These are phyloP conservation scores for Crepidotus variabilis DNA, from an alignment of 768 basidiomycete genomes.

Conservation along the genomic window DNA sequence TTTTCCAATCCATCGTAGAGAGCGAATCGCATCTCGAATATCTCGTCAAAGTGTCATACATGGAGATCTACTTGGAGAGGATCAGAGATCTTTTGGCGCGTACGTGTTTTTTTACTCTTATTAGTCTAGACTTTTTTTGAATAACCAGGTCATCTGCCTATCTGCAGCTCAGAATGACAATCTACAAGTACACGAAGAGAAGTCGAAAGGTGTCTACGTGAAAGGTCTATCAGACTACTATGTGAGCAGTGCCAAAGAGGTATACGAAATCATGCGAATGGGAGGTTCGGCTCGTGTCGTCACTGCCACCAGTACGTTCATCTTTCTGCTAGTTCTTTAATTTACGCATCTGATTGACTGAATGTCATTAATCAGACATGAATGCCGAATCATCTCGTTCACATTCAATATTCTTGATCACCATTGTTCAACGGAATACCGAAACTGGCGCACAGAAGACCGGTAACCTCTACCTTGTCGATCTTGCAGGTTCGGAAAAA, in stretches of 20 bases:
- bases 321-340: neutral
- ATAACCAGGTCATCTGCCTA: slow-evolving; percentile 6
- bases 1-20: slow-evolving; percentile 95
- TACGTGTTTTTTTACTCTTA: slow-evolving; percentile 42
- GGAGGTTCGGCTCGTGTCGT: slow-evolving; percentile 90
- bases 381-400: slow-evolving; percentile 99
- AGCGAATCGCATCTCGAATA: slow-evolving; percentile 96
- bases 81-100: slow-evolving; percentile 94
- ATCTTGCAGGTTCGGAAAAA: slow-evolving; percentile 98
- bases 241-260: slow-evolving; percentile 91
- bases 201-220: slow-evolving; percentile 95
- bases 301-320: slow-evolving; percentile 82
- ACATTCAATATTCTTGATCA: slow-evolving; percentile 98
- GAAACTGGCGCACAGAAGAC: slow-evolving; percentile 95
- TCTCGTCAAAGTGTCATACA: slow-evolving; percentile 98
- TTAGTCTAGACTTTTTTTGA: neutral
- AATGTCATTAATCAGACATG: slow-evolving; percentile 67
- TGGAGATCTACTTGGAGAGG: slow-evolving; percentile 98
- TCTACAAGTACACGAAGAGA: slow-evolving; percentile 97
- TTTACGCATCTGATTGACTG: neutral
- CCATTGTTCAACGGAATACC: slow-evolving; percentile 94
- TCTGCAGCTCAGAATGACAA: slow-evolving; percentile 91
- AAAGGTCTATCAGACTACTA: slow-evolving; percentile 98
- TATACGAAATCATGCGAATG: slow-evolving; percentile 98
- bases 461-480: slow-evolving; percentile 95